Base-by-base conservation (phyloP, 2,329 filamentous ascomycete species). In the Venturia carpophila region DNA sequence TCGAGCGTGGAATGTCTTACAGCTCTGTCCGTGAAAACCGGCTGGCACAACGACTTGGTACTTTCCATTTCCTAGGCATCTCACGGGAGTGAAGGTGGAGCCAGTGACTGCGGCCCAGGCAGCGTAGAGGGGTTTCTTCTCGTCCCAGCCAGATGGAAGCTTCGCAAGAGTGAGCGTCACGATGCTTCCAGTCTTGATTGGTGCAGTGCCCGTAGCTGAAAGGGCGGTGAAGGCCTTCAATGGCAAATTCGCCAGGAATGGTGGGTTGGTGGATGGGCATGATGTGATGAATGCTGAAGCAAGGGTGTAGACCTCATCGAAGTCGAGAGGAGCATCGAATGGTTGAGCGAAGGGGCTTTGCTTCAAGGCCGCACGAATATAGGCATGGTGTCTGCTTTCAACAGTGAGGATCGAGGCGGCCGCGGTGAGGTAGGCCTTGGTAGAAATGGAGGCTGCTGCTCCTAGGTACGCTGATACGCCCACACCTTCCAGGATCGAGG, bases 331-430 rank as follows among this genome's bases (percentile, higher is more conserved):
- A 30, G 81, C 79, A 68, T 88, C 86, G 68, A 86, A 87, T 9
- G 85, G 75, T 68, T 84, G 79, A 0, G 86, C 77, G 70, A 84
- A 86, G 1, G 85, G 83, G 5, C 74, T 73, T 69, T 84, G 71
- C 61, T 76, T 73, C 21, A 80, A 74, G 11, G 76, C 75, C 39
- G 76, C 73, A 63, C 86, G 83, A 68, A 88, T 77, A 76, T 86
- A 87, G 4, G 87, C 77, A 37, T 37, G 41, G 76, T 89, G 86
- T 11, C 86, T 82, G 41, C 86, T 80, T 70, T 89, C 86, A 65
- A 90, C 82, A 39, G 84, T 84, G 42, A 89, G 77, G 70, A 90
- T 85, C 65, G 82, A 82, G 34, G 82, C 86, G 1, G 86, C 86
- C 4, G 81, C 81, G 0, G 82, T 83, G 58, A 89, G 76, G 74